Percentiles rank a stretch among this genome's conserved stretches.
Evolutionary conservation across 495 filamentous ascomycete species (phyloP).

Genomic region (Podospora didyma): DNA sequence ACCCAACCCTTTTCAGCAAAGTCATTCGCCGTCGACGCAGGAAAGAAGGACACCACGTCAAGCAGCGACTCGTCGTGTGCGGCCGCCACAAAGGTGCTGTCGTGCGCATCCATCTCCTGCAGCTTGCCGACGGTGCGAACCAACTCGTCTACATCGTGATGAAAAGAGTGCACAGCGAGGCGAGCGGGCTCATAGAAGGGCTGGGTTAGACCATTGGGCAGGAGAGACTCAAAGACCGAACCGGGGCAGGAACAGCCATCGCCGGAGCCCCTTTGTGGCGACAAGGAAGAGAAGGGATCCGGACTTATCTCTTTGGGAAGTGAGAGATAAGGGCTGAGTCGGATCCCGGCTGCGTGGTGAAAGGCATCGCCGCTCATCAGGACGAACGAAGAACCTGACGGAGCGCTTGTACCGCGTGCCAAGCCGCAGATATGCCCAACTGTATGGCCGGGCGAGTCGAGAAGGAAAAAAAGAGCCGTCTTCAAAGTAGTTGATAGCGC

Average conservation of each 20-base stretch:
- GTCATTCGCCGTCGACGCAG: constrained; percentile 40
- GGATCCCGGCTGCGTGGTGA: constrained; percentile 50
- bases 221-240: constrained; percentile 34
- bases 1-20: constrained; percentile 51
- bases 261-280: not conserved
- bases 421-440: constrained; percentile 55
- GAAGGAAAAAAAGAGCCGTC: constrained; percentile 58
- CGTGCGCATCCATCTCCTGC: constrained; percentile 47
- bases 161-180: constrained; percentile 5
- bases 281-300: constrained; percentile 32
- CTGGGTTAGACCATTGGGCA: constrained; percentile 18
- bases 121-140: constrained; percentile 39
- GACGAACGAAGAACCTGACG: constrained; percentile 38
- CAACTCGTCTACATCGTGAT: constrained; percentile 23
- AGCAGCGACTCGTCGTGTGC: constrained; percentile 50
- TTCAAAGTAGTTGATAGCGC: constrained; percentile 57
- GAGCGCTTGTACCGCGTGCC: constrained; percentile 41
- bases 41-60: constrained; percentile 48
- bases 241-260: constrained; percentile 30
- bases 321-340: constrained; percentile 47
- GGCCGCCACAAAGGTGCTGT: constrained; percentile 47
- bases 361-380: constrained; percentile 53
- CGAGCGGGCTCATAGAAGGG: constrained; percentile 35
- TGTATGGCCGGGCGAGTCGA: constrained; percentile 54
- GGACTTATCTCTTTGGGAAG: constrained; percentile 43